Base-by-base conservation (phyloP, 2,329 filamentous ascomycete species). In the Pseudogymnoascus sp. region DNA sequence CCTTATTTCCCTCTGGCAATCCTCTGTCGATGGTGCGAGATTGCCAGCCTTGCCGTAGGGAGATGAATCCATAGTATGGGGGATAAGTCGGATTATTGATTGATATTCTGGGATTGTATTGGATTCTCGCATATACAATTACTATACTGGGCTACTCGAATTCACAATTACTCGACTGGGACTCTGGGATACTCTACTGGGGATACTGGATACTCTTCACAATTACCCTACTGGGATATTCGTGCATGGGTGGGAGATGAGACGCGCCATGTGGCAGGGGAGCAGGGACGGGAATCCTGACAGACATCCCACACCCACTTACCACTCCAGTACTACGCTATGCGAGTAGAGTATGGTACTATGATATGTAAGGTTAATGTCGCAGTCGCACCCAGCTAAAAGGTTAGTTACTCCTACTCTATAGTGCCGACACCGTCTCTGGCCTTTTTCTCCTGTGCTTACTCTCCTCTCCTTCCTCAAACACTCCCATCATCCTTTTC, bases 201-300 rank as follows among this genome's bases (percentile, higher is more conserved):
- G 9, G 22, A 22, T 41, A 41, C 19, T 12, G 38, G 16, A 41
- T 41, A 11, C 23, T 28, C 42, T n/a, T 4, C 42, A 55, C 45
- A 55, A 33, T 33, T 33, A 12, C 49, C n/a, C 49, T 1, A 4
- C 42, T 33, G 9, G 49, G 22, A 52, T 16, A 14, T 5, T 5
- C n/a, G 14, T 28, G 49, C 49, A 55, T 55, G 49, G 28, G 22
- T 55, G 49, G 49, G 49, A 55, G 49, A 55, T 55, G 49, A 55
- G 49, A 55, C 28, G 49, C 28, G 49, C 49, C 49, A 55, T 55
- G 49, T 55, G 49, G 49, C 49, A 55, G 49, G 49, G 45, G 45
- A 33, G 45, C 45, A 55, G 45, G 45, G 45, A 19, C 45, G 45
- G 28, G 28, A 19, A 55, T 55, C 45, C 45, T 52, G 42, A 28